Evolutionary conservation across 108 stramenopile species (phyloP).

Genomic region (Cyclotella kingstonii): DNA sequence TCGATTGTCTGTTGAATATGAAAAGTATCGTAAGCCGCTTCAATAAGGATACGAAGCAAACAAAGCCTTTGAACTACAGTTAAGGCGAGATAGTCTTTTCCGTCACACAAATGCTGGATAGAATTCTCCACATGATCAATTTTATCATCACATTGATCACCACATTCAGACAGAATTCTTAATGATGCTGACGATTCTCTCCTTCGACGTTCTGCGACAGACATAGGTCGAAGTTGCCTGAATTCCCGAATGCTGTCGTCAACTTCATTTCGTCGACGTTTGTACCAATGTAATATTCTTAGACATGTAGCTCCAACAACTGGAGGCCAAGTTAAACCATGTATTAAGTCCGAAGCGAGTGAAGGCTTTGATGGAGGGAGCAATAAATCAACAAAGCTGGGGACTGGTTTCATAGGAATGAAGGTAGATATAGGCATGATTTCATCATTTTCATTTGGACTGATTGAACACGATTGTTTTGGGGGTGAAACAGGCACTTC

Average conservation of each 20-base stretch:
- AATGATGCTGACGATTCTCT: conserved; percentile 57
- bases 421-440: conserved; percentile 46
- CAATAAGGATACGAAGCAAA: conserved; percentile 72
- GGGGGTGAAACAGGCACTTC: conserved; percentile 25
- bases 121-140: conserved; percentile 49
- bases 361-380: conserved; percentile 79
- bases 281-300: conserved; percentile 77
- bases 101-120: conserved; percentile 58
- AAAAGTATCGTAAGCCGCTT: conserved; percentile 79
- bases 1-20: conserved; percentile 69
- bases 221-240: conserved; percentile 58
- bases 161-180: conserved; percentile 73
- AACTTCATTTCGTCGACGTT: conserved; percentile 75
- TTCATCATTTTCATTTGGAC: conserved; percentile 54
- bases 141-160: conserved; percentile 21
- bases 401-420: conserved; percentile 71
- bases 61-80: conserved; percentile 60
- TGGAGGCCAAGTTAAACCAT: conserved; percentile 70
- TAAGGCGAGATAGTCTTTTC: conserved; percentile 64
- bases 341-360: conserved; percentile 53
- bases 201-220: conserved; percentile 64
- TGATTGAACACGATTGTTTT: conserved; percentile 14
- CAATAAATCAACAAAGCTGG: conserved; percentile 75
- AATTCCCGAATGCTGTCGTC: conserved; percentile 73
- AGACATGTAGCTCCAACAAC: conserved; percentile 69